Conservation (phyloP, 495 filamentous ascomycete genomes). For the Staphylotrichum tortipilum region DNA sequence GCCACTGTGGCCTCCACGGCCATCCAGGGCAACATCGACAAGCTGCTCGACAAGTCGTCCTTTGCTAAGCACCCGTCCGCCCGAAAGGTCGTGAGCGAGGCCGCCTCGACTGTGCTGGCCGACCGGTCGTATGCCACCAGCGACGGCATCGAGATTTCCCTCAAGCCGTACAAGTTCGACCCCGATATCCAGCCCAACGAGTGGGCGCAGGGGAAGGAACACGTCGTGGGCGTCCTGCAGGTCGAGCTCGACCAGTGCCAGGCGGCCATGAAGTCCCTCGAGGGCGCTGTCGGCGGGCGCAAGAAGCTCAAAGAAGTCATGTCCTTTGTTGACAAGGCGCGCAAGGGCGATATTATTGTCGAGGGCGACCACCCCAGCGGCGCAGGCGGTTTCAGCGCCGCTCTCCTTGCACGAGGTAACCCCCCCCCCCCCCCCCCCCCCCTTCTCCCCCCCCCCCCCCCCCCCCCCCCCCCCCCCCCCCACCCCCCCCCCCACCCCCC, state of each 20-base stretch:
- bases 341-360: conserved; percentile 72
- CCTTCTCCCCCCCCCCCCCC: neutral
- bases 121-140: conserved; percentile 93
- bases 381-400: conserved; percentile 84
- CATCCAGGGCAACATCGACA: conserved; percentile 78
- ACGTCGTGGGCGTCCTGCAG: conserved; percentile 66
- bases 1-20: conserved; percentile 82
- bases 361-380: conserved; percentile 76
- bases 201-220: conserved; percentile 76
- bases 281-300: conserved; percentile 64
- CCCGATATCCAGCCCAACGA: conserved; percentile 88
- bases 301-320: conserved; percentile 86
- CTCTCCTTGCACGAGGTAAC: conserved; percentile 69
- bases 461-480: neutral
- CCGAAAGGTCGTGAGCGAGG: conserved; percentile 80
- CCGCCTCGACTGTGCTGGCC: conserved; percentile 76
- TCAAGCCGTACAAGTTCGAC: conserved; percentile 97
- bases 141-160: conserved; percentile 98
- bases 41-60: conserved; percentile 64
- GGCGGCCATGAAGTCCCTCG: conserved; percentile 62
- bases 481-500: no score
- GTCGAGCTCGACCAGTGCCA: conserved; percentile 79
- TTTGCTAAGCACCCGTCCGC: conserved; percentile 89
- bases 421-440: conserved; percentile 1
- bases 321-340: conserved; percentile 77